Percentiles rank a stretch among this genome's conserved stretches.
Evolutionary conservation across 805 yeast genomes (phyloP).

Genomic region (Kurtzmaniella fragi): DNA sequence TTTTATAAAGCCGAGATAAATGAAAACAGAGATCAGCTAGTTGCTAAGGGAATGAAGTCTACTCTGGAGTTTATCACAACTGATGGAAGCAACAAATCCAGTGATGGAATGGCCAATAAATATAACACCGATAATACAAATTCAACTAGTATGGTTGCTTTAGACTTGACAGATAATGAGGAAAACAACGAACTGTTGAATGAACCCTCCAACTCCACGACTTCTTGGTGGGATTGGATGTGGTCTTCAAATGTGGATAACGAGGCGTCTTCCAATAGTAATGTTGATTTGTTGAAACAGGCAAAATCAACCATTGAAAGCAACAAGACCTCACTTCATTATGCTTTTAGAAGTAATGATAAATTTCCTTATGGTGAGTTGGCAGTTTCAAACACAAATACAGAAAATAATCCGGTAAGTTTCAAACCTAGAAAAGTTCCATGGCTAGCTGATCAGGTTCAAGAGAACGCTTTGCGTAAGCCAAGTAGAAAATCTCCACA

Average conservation of each 20-base stretch:
- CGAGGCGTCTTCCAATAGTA: conserved; percentile 13
- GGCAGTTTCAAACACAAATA: conserved; percentile 29
- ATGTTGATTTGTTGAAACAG: conserved; percentile 21
- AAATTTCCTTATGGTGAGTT: conserved; percentile 18
- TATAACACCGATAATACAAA: not conserved
- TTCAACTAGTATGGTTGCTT: not conserved
- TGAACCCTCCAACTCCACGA: too few species aligned
- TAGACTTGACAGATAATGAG: conserved; percentile 1
- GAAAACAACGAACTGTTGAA: not conserved
- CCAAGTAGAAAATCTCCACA: not conserved
- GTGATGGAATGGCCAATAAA: too few species aligned
- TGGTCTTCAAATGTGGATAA: conserved; percentile 17
- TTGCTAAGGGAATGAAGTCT: too few species aligned
- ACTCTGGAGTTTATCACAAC: too few species aligned
- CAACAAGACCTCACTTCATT: conserved; percentile 26
- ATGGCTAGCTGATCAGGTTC: conserved; percentile 28
- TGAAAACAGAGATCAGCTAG: too few species aligned
- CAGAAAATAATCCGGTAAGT: conserved; percentile 29
- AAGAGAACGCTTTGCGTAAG: conserved; percentile 19
- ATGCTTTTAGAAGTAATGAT: conserved; percentile 22
- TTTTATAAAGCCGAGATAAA: too few species aligned
- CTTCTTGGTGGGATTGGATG: conserved; percentile 22
- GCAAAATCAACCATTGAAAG: conserved; percentile 30
- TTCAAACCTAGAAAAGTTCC: conserved; percentile 28
- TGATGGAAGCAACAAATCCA: too few species aligned